These are phyloP conservation scores for Mantamonas sphyraenae DNA, from an alignment of 78 protist genomes.

Conservation along the genomic window DNA sequence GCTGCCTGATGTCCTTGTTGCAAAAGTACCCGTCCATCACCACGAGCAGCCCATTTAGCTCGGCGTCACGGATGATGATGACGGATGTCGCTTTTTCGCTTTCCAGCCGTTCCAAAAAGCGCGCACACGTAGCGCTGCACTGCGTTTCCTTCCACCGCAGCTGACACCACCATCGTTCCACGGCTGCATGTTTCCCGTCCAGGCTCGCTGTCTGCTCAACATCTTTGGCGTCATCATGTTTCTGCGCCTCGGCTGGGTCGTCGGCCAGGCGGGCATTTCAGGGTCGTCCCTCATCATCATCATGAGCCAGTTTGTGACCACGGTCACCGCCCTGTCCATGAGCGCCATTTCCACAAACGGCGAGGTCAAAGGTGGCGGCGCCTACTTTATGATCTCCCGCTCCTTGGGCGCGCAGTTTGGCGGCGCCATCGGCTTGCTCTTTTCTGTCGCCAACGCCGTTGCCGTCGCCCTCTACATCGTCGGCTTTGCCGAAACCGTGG, in stretches of 20 bases:
- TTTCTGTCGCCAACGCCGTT: conserved; percentile 39
- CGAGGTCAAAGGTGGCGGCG: conserved; percentile 66
- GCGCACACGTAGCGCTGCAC: too few species aligned
- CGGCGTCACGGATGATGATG: too few species aligned
- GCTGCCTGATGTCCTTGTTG: too few species aligned
- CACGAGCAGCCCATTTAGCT: too few species aligned
- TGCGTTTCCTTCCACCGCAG: too few species aligned
- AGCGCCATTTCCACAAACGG: conserved; percentile 83
- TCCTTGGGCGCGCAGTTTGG: conserved; percentile 66
- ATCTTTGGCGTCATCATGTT: conserved; percentile 49
- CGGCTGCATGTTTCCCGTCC: conserved; percentile 9
- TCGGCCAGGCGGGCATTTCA: conserved; percentile 52
- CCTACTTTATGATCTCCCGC: conserved; percentile 65
- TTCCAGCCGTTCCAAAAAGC: too few species aligned
- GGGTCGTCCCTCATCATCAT: conserved; percentile 22
- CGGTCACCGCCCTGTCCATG: conserved; percentile 60
- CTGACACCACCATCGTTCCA: too few species aligned
- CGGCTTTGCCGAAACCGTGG: conserved; percentile 49
- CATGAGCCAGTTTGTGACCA: conserved; percentile 12
- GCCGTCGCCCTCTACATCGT: conserved; percentile 53
- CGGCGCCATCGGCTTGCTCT: conserved; percentile 59
- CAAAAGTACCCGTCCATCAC: too few species aligned
- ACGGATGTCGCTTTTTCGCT: too few species aligned
- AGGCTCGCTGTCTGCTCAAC: conserved; percentile 17
- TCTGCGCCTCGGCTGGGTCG: conserved; percentile 47